phyloP scores from a whole-genome alignment of 208 protist genomes.

The Crithidia thermophila region DNA sequence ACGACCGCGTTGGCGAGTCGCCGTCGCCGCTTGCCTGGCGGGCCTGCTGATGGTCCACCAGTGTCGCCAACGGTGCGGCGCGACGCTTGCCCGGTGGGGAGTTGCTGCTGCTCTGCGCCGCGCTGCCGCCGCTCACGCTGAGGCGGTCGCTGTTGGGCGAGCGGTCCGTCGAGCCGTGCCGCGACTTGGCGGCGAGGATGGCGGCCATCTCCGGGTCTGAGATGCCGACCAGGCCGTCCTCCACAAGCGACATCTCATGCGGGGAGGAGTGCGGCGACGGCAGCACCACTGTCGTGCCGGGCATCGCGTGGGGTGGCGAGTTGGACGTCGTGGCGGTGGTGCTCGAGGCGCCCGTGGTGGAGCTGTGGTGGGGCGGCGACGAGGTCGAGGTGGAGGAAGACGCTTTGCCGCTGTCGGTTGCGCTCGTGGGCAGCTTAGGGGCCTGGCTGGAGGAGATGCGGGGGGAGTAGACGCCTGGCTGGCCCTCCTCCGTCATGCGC shows the following conservation, averaged over 20 bases:
- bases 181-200: slow-evolving; percentile 36
- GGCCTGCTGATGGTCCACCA: slow-evolving; percentile 69
- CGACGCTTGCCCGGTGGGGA: slow-evolving; percentile 21
- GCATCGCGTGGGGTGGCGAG: neutral
- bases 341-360: neutral
- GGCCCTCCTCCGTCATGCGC: slow-evolving; percentile 35
- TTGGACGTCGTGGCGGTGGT: neutral
- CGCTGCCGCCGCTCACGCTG: slow-evolving; percentile 8
- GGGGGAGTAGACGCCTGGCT: slow-evolving; percentile 52
- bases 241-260: slow-evolving; percentile 24
- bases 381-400: neutral
- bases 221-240: slow-evolving; percentile 36
- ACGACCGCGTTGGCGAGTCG: neutral
- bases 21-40: slow-evolving; percentile 20
- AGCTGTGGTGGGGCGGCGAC: neutral
- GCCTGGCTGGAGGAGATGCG: slow-evolving; percentile 30
- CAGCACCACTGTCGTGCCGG: neutral
- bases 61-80: slow-evolving; percentile 44
- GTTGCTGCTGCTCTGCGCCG: neutral
- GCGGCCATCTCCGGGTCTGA: slow-evolving; percentile 39
- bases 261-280: slow-evolving; percentile 25
- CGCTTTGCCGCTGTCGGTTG: neutral
- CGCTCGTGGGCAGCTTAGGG: slow-evolving; percentile 7
- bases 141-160: slow-evolving; percentile 24
- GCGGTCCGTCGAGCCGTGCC: slow-evolving; percentile 20